Percentiles rank a stretch among this genome's conserved stretches.
These are phyloP conservation scores for Fraxinus xanthoxyloides DNA, from an alignment of 305 asterid species.

Conservation along the genomic window DNA sequence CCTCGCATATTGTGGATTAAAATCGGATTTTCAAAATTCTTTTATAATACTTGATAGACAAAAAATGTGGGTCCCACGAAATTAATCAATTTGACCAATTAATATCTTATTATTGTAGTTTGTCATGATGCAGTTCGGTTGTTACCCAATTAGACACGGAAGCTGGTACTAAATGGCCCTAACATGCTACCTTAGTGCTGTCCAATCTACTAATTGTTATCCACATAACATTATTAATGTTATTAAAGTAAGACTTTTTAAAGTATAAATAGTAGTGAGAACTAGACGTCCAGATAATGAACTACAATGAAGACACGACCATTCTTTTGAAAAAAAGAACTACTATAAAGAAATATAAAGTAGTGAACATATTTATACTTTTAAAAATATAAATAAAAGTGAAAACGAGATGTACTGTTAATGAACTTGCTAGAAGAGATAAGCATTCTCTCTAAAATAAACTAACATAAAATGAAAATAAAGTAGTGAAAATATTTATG, in stretches of 20 bases:
- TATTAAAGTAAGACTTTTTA: slow-evolving; percentile 8
- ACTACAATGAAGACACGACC: not conserved
- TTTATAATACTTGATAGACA: too few species aligned
- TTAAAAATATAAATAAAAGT: not conserved
- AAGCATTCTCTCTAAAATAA: not conserved
- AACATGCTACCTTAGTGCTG: slow-evolving; percentile 9
- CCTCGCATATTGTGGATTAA: too few species aligned
- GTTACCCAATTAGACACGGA: not conserved
- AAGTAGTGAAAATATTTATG: not conserved
- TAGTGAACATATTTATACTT: not conserved
- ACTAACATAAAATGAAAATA: too few species aligned
- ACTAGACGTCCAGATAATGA: not conserved
- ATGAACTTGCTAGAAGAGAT: not conserved
- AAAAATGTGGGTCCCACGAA: too few species aligned
- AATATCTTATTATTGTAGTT: not conserved
- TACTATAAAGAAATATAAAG: not conserved
- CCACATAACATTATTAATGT: slow-evolving; percentile 13
- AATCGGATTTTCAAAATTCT: too few species aligned
- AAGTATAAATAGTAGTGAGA: not conserved
- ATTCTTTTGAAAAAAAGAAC: not conserved
- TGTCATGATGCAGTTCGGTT: not conserved
- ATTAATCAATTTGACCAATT: not conserved
- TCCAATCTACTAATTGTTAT: not conserved
- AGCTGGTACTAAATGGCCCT: not conserved
- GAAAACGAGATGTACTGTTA: not conserved